These are phyloP conservation scores for Aspergillus nanangensis DNA, from an alignment of 495 filamentous ascomycete genomes.

Conservation along the genomic window DNA sequence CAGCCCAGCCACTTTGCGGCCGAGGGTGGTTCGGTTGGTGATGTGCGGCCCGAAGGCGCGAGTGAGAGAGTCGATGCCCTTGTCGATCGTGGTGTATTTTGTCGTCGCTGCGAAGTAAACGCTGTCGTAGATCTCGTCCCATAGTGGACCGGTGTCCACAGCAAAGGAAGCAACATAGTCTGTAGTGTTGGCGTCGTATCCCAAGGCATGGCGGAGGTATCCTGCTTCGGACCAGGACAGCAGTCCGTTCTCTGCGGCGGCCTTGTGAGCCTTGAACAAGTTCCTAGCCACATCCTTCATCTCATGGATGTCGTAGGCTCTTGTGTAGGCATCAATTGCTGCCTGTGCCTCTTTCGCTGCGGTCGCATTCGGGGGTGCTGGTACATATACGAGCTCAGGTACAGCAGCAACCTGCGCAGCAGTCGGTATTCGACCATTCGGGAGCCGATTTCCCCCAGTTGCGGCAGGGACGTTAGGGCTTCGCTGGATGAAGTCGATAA, in stretches of 20 bases:
- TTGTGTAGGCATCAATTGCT: conserved; percentile 22
- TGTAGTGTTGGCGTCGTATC: conserved; percentile 49
- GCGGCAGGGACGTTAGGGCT: conserved; percentile 48
- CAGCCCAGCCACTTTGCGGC: conserved; percentile 45
- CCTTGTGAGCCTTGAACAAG: conserved; percentile 60
- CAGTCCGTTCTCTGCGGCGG: conserved; percentile 22
- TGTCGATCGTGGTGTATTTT: conserved; percentile 61
- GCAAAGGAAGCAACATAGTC: conserved; percentile 38
- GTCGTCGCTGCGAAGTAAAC: conserved; percentile 59
- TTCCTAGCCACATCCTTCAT: conserved; percentile 49
- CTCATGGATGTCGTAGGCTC: conserved; percentile 20
- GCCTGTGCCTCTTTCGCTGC: conserved; percentile 33
- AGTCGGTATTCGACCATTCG: conserved; percentile 39
- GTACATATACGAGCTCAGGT: conserved; percentile 23
- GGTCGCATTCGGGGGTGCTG: conserved; percentile 25
- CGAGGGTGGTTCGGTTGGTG: conserved; percentile 47
- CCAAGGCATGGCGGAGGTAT: conserved; percentile 56
- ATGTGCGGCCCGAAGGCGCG: conserved; percentile 58
- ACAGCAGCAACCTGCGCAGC: conserved; percentile 29
- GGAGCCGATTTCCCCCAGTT: conserved; percentile 48
- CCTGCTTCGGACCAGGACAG: conserved; percentile 58
- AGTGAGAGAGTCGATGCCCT: conserved; percentile 56
- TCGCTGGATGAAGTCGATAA: conserved; percentile 66
- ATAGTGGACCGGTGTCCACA: conserved; percentile 16
- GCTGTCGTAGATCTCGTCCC: conserved; percentile 36